Conservation (phyloP, 2,329 filamentous ascomycete genomes). For the Dactylellina drechsleri region DNA sequence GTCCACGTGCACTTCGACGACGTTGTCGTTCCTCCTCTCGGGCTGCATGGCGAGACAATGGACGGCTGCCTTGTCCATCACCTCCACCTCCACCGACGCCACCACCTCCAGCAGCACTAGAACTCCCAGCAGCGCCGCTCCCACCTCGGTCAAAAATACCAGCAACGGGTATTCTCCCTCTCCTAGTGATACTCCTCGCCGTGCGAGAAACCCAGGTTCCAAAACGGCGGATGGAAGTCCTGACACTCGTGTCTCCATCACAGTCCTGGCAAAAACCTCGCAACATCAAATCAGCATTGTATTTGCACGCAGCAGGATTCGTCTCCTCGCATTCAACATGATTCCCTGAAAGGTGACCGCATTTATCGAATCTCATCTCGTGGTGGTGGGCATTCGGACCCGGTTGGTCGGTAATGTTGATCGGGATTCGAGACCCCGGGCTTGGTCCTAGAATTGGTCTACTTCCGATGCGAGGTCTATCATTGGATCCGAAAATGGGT, state of each 20-base stretch:
- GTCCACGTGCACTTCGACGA: slow-evolving; percentile 18
- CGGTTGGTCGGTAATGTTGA: slow-evolving; percentile 18
- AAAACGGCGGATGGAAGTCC: slow-evolving; percentile 21
- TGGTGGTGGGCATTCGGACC: slow-evolving; percentile 27
- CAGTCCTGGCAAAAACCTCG: background rate
- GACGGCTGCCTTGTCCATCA: background rate
- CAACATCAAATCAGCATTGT: slow-evolving; percentile 3
- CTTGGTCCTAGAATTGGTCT: too few species aligned
- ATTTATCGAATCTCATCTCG: slow-evolving; percentile 22
- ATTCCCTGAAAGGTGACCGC: slow-evolving; percentile 4
- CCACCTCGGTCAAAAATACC: slow-evolving; percentile 4
- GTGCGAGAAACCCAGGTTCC: slow-evolving; percentile 30
- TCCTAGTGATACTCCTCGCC: slow-evolving; percentile 17
- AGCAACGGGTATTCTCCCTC: slow-evolving; percentile 3
- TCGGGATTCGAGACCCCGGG: slow-evolving; percentile 14
- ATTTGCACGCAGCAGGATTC: background rate
- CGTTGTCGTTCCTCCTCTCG: background rate
- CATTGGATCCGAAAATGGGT: too few species aligned
- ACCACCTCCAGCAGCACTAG: background rate
- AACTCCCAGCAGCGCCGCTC: background rate
- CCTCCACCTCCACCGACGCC: slow-evolving; percentile 5
- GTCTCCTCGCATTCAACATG: slow-evolving; percentile 42
- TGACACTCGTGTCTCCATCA: background rate
- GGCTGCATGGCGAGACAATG: slow-evolving; percentile 8
- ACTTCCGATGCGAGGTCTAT: too few species aligned